Conservation (phyloP, 352 stramenopile species). For the Bremia lactucae region DNA sequence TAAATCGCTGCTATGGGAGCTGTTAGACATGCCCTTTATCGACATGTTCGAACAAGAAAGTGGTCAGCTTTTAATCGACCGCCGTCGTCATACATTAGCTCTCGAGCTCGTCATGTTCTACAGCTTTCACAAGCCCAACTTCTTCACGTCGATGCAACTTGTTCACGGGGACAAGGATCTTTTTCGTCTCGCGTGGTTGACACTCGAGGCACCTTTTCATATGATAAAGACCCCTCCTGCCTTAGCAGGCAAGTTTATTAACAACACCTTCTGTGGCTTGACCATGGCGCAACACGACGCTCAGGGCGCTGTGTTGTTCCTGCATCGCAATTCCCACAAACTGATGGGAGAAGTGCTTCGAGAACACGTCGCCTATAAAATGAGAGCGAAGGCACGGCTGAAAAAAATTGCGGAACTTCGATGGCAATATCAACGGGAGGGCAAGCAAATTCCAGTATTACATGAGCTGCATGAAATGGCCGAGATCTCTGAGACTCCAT, state of each 20-base stretch:
- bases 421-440: slow-evolving; percentile 10
- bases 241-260: slow-evolving; percentile 29
- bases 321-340: slow-evolving; percentile 51
- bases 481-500: slow-evolving; percentile 12
- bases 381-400: slow-evolving; percentile 10
- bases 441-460: slow-evolving; percentile 14
- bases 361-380: slow-evolving; percentile 14
- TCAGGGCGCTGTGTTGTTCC: slow-evolving; percentile 29
- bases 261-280: slow-evolving; percentile 36
- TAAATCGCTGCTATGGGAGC: slow-evolving; percentile 41
- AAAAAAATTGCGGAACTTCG: slow-evolving; percentile 16
- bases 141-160: slow-evolving; percentile 29
- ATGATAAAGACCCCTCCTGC: slow-evolving; percentile 34
- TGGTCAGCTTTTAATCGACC: slow-evolving; percentile 49
- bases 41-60: slow-evolving; percentile 70
- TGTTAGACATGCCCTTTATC: slow-evolving; percentile 35
- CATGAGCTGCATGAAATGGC: slow-evolving; percentile 11
- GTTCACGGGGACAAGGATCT: slow-evolving; percentile 52
- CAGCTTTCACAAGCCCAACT: slow-evolving; percentile 17
- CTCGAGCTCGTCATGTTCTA: slow-evolving; percentile 40
- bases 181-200: slow-evolving; percentile 52
- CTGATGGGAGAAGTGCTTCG: slow-evolving; percentile 21
- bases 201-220: slow-evolving; percentile 30
- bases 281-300: slow-evolving; percentile 46
- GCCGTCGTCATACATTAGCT: slow-evolving; percentile 17